These are phyloP conservation scores for Purpureocillium lavendulum DNA, from an alignment of 2,329 filamentous ascomycete genomes.

Conservation along the genomic window DNA sequence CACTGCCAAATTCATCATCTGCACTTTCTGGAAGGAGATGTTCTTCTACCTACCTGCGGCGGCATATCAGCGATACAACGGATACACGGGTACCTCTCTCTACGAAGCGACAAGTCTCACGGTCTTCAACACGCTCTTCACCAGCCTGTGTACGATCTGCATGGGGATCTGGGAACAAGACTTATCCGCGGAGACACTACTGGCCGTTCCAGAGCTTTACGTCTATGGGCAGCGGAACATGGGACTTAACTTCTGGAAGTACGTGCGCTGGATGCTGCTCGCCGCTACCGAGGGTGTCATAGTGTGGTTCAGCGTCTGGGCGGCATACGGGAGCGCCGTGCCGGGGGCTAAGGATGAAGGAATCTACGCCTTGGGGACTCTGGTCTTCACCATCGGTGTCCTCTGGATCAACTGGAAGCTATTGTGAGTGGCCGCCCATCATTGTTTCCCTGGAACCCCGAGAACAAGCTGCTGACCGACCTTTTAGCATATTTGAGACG, in stretches of 20 bases:
- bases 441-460: not conserved
- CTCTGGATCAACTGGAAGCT: slow-evolving; percentile 70
- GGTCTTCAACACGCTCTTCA: slow-evolving; percentile 93
- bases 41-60: slow-evolving; percentile 82
- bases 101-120: slow-evolving; percentile 83
- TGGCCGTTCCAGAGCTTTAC: slow-evolving; percentile 92
- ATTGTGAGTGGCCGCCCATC: slow-evolving; percentile 54
- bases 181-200: slow-evolving; percentile 68
- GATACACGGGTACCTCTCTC: slow-evolving; percentile 83
- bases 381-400: slow-evolving; percentile 64
- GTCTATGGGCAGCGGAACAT: slow-evolving; percentile 64
- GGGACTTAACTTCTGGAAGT: slow-evolving; percentile 69
- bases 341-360: slow-evolving; percentile 53
- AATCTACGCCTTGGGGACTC: slow-evolving; percentile 64
- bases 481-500: slow-evolving; percentile 57
- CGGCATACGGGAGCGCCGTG: slow-evolving; percentile 37
- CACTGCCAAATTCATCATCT: slow-evolving; percentile 80
- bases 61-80: slow-evolving; percentile 72
- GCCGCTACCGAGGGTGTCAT: slow-evolving; percentile 65
- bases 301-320: slow-evolving; percentile 59
- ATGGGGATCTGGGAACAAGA: slow-evolving; percentile 91
- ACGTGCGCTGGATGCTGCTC: slow-evolving; percentile 69
- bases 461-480: slow-evolving; percentile 11
- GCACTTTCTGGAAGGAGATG: slow-evolving; percentile 85
- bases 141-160: slow-evolving; percentile 79